phyloP scores from a whole-genome alignment of 2,329 filamentous ascomycete genomes.

The Pseudohalonectria lignicola region DNA sequence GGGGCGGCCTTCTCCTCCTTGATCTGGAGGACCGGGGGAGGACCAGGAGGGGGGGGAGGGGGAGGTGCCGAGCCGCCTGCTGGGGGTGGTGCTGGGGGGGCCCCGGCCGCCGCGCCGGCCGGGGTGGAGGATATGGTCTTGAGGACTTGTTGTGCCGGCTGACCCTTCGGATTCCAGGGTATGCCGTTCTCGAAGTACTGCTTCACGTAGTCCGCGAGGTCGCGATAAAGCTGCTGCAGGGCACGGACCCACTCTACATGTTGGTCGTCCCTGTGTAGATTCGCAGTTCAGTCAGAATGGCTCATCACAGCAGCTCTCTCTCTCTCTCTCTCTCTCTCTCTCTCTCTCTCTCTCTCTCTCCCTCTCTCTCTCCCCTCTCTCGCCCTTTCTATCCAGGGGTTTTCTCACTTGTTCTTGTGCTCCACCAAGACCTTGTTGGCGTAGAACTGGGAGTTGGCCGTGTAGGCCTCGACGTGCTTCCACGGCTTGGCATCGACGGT shows the following conservation, averaged over 20 bases:
- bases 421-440: conserved; percentile 91
- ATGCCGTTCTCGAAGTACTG: conserved; percentile 71
- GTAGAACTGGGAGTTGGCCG: conserved; percentile 82
- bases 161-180: conserved; percentile 73
- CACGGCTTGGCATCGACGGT: conserved; percentile 71
- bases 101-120: conserved; percentile 34
- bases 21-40: conserved; percentile 54
- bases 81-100: conserved; percentile 35
- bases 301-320: too few relatives aligned
- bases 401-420: conserved; percentile 56
- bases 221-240: conserved; percentile 86
- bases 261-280: conserved; percentile 64
- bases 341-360: too few relatives aligned
- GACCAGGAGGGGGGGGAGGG: conserved; percentile 60
- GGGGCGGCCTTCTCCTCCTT: conserved; percentile 34
- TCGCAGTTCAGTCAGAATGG: too few relatives aligned
- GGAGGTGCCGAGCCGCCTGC: conserved; percentile 49
- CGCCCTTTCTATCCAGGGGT: too few relatives aligned
- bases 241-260: conserved; percentile 84
- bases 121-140: conserved; percentile 42
- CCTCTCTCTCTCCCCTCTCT: too few relatives aligned
- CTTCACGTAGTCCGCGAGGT: conserved; percentile 75
- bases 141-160: conserved; percentile 57
- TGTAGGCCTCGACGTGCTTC: conserved; percentile 74
- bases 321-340: too few relatives aligned